Evolutionary conservation across 495 filamentous ascomycete genomes (phyloP), one percentile per base, ranked within the genome.

Genomic region (Aspergillus cavernicola): DNA sequence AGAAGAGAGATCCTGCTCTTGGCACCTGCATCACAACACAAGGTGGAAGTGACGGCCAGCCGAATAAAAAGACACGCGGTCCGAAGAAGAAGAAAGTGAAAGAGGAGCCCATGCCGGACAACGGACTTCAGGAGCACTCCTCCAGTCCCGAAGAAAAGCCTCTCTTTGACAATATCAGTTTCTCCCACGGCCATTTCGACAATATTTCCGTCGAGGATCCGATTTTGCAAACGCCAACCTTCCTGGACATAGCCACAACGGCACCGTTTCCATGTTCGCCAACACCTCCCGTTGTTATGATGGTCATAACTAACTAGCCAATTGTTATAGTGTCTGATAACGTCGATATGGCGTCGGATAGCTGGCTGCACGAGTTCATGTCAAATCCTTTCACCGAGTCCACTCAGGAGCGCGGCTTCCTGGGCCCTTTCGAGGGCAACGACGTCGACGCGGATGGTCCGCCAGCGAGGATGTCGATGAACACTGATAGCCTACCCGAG

Each of bases 291-390:
- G 37, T 36, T 40, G 13, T 12, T 16, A 18, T 1, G 15, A 23
- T 26, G 20, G 12, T 18, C 11, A 45, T 40, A 1, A 19, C 35
- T 32, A 12, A 52, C 33, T 48, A 28, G 19, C 16, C 23, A 35
- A 19, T 16, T 29, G 9, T 19, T 20, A 12, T 16, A 65, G 59
- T 44, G 3, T 44, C 65, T 16, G 63, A 66, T 1, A 50, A 33
- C 7, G 37, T 66, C 23, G 66, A 67, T 26, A 53, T 69, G 20
- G 22, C 57, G 0, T 55, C 66, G 0, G 67, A 67, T 11, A 63
- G 42, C 33, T 72, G 69, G 69, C 46, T 70, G 15, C 67, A 68
- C 29, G 64, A 66, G 24, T 57, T 68, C 23, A 61, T 66, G 41
- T 54, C 65, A 4, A 53, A 41, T 6, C 58, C 59, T 8, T 46